Evolutionary conservation across 495 filamentous ascomycete species (phyloP).

Genomic region (Penicillium antarcticum): DNA sequence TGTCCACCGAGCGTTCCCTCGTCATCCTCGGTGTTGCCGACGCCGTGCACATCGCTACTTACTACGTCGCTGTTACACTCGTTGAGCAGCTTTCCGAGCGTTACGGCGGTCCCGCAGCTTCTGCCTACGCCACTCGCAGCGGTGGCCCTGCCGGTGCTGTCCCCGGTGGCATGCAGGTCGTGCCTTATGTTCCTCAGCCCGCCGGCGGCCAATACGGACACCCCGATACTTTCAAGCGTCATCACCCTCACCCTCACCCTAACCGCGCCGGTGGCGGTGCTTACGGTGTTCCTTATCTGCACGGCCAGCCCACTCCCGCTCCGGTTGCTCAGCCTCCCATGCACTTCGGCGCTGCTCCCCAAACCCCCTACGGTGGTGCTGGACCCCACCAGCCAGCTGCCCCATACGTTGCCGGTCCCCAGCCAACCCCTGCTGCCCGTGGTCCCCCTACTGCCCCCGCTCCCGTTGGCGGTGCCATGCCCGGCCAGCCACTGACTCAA

Average conservation of each 20-base stretch:
- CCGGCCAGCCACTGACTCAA: conserved; percentile 87
- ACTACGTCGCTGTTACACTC: conserved; percentile 94
- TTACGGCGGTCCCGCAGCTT: conserved; percentile 93
- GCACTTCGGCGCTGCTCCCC: conserved; percentile 70
- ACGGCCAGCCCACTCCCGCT: conserved; percentile 60
- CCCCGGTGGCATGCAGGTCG: conserved; percentile 95
- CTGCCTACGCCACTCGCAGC: conserved; percentile 92
- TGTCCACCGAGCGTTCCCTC: conserved; percentile 95
- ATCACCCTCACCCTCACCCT: conserved; percentile 56
- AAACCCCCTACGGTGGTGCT: conserved; percentile 63
- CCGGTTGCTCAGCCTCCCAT: conserved; percentile 62
- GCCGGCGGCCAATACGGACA: conserved; percentile 88
- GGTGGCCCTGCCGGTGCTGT: conserved; percentile 89
- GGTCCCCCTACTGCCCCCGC: conserved; percentile 48
- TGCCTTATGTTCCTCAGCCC: conserved; percentile 91
- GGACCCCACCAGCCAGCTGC: conserved; percentile 71
- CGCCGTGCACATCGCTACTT: conserved; percentile 96
- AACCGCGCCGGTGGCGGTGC: conserved; percentile 61
- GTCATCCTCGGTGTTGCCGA: conserved; percentile 88
- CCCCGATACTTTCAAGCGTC: conserved; percentile 79
- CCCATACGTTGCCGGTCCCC: conserved; percentile 54
- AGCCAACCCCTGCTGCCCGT: conserved; percentile 54
- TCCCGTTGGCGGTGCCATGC: conserved; percentile 73
- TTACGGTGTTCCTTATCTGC: conserved; percentile 70
- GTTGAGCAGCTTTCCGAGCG: conserved; percentile 94